Base-by-base conservation (phyloP, 371 early-diverging fungal species). In the Thermomucor indicae-seudaticae region DNA sequence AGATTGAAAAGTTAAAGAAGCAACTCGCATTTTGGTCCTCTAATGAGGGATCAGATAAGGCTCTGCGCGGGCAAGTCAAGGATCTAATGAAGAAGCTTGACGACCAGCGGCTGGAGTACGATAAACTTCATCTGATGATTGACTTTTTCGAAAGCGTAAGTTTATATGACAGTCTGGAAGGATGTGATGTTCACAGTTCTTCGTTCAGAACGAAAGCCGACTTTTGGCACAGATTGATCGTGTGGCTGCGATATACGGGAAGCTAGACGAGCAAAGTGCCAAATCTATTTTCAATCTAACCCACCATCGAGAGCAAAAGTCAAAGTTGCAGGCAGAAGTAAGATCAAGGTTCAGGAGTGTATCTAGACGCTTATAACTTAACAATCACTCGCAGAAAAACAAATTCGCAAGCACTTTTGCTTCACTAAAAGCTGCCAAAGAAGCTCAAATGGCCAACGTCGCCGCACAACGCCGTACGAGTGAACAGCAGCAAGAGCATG, bases 241-340 rank as follows among this genome's bases (percentile, higher is more conserved):
- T 14, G 83, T 90, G 16, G 83, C 84, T n/a, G 78, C 82, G 48
- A 88, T 87, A 11, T 92, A 87, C 76, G 73, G 75, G 4, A 79
- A 88, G 54, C 76, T 94, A 20, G 90, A 93, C 57, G 88, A 89
- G 49, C 88, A 89, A 47, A 85, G 81, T 49, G 75, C 89, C 7
- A 75, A 80, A 31, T 85, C 84, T 51, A 87, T 89, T 2, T 71
- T 88, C 47, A 83, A 86, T 50, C 61, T 91, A 27, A 67, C 80
- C 1, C 67, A 73, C 27, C 87, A 86, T 60, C 88, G 91, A 60
- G 91, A 93, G 43, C 83, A 86, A 12, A 80, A 92, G 10, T 60
- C 77, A 42, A 80, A 82, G 49, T 58, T 92, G 10, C 65, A 86
- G 24, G 83, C 88, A 2, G 95, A 94, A 48, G 60, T 57, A 55